These are phyloP conservation scores for Rhodotorula sp. DNA, from an alignment of 1,284 basidiomycete genomes.

Conservation along the genomic window DNA sequence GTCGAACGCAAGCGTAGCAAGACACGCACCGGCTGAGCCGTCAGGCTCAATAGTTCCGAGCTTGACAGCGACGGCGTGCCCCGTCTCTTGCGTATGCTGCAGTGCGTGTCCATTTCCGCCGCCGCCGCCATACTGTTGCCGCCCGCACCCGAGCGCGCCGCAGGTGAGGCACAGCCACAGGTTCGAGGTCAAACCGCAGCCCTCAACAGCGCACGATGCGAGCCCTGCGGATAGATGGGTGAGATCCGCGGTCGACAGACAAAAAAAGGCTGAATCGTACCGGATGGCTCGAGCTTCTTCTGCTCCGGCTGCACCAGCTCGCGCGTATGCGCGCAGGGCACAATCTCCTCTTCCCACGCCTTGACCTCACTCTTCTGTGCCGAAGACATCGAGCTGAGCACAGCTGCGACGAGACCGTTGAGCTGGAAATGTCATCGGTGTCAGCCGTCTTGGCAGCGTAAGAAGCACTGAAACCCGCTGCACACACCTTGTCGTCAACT, in stretches of 20 bases:
- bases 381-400: conserved; percentile 82
- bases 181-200: conserved; percentile 81
- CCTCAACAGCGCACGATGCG: conserved; percentile 54
- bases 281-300: conserved; percentile 60
- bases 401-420: conserved; percentile 63
- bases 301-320: conserved; percentile 67
- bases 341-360: conserved; percentile 95
- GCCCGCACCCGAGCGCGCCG: conserved; percentile 90
- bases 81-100: conserved; percentile 72
- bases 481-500: conserved; percentile 45
- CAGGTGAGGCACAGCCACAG: conserved; percentile 95
- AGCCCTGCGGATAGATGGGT: conserved; percentile 58
- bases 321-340: conserved; percentile 81
- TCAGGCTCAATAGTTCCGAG: conserved; percentile 96
- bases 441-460: background rate
- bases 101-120: conserved; percentile 91
- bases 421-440: conserved; percentile 32
- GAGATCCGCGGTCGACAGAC: no score
- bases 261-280: conserved; percentile 48
- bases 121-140: conserved; percentile 79
- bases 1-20: background rate
- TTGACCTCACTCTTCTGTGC: conserved; percentile 91
- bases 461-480: background rate
- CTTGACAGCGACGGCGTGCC: conserved; percentile 86
- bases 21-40: conserved; percentile 73